Evolutionary conservation across 805 yeast genomes (phyloP).

Genomic region (Ogataea polymorpha): DNA sequence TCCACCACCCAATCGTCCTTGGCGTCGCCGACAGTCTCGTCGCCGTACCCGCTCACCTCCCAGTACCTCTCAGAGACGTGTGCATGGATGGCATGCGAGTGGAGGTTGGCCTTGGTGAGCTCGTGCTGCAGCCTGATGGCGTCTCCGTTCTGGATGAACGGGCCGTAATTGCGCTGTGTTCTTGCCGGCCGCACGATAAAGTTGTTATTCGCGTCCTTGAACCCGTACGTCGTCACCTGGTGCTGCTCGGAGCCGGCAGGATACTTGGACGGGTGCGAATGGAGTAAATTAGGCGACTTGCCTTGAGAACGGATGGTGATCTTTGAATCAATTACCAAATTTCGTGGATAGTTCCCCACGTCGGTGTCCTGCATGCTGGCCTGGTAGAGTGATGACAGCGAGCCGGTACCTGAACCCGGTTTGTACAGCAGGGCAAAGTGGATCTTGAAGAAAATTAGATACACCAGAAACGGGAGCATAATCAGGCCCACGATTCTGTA

Average conservation of each 20-base stretch:
- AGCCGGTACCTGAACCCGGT: slow-evolving; percentile 74
- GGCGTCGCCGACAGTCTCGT: slow-evolving; percentile 57
- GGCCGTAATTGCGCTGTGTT: slow-evolving; percentile 19
- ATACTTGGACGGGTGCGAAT: slow-evolving; percentile 79
- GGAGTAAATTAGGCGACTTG: slow-evolving; percentile 70
- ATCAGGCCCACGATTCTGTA: slow-evolving; percentile 65
- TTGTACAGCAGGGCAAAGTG: slow-evolving; percentile 75
- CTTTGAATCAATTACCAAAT: slow-evolving; percentile 52
- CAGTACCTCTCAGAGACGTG: slow-evolving; percentile 48
- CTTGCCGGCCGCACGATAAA: slow-evolving; percentile 50
- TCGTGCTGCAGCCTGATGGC: slow-evolving; percentile 60
- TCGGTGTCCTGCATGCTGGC: slow-evolving; percentile 68
- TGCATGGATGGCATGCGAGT: slow-evolving; percentile 64
- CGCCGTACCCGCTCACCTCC: slow-evolving; percentile 77
- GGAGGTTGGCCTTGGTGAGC: slow-evolving; percentile 61
- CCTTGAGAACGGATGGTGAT: slow-evolving; percentile 70
- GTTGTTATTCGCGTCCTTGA: slow-evolving; percentile 79
- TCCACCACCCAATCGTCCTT: slow-evolving; percentile 80
- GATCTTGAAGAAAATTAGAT: slow-evolving; percentile 68
- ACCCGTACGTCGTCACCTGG: slow-evolving; percentile 95
- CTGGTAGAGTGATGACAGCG: slow-evolving; percentile 77
- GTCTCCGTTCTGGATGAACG: slow-evolving; percentile 54
- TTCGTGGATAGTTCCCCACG: slow-evolving; percentile 64
- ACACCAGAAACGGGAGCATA: slow-evolving; percentile 66
- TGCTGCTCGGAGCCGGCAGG: slow-evolving; percentile 94